These are phyloP conservation scores for Ilyonectria robusta DNA, from an alignment of 2,329 filamentous ascomycete genomes.

Conservation along the genomic window DNA sequence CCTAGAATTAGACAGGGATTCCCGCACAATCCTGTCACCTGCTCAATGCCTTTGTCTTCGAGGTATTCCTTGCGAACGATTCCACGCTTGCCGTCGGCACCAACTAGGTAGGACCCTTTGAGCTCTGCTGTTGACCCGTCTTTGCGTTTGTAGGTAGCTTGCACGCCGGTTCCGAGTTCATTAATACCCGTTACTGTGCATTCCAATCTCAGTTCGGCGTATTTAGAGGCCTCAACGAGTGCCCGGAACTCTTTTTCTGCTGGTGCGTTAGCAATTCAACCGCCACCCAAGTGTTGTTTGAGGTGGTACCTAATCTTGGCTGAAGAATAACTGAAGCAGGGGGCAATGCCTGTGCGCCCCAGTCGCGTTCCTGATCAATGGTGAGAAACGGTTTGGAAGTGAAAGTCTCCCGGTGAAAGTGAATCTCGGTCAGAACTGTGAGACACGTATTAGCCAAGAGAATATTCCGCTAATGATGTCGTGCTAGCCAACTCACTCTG, in stretches of 20 bases:
- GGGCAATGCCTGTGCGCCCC: neutral
- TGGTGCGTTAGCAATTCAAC: neutral
- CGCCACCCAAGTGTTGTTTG: too few relatives aligned
- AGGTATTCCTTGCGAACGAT: constrained; percentile 18
- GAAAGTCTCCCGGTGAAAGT: neutral
- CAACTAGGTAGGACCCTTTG: constrained; percentile 5
- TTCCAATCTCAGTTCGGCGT: neutral
- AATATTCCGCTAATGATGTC: neutral
- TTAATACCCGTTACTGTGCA: neutral
- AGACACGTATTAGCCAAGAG: neutral
- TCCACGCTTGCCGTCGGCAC: constrained; percentile 18
- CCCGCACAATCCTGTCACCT: neutral
- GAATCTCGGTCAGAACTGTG: neutral
- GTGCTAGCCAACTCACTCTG: neutral
- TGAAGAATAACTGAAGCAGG: neutral
- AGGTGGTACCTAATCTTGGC: neutral
- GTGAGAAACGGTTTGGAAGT: neutral
- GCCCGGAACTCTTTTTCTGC: neutral
- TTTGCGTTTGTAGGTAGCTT: neutral
- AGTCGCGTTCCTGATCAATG: neutral
- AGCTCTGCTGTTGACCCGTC: neutral
- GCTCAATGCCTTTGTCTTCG: neutral
- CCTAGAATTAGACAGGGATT: neutral
- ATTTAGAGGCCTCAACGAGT: neutral
- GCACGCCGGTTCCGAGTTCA: neutral